Evolutionary conservation across 192 early-diverging fungal genomes (phyloP), one percentile per base, ranked within the genome.

Genomic region (Coemansia aciculifera): DNA sequence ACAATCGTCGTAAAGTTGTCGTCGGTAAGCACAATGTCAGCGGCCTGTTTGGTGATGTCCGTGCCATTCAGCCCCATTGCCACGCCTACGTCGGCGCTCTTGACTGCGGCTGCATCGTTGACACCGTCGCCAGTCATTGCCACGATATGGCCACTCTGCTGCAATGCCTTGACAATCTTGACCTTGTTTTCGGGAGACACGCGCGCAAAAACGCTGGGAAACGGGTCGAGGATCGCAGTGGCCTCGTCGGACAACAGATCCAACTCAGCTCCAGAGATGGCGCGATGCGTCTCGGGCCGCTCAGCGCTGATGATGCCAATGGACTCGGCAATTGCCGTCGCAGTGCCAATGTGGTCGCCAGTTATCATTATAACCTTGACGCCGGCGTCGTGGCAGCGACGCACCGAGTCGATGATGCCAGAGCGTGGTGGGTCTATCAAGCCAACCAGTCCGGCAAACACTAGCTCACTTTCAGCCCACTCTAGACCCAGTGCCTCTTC

Each of bases 321-420:
- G 39, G 95, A 86, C 61, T 84, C 86, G 29, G 96, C 96, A 71
- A 99, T 98, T 5, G 97, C 94, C 19, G 90, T 87, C 1, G 97
- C 97, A 11, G 97, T 99, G 64, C 86, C 87, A 43, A 95, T 86
- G 69, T 99, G 97, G 74, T 99, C 96, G 54, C 97, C 97, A 5
- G 97, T 99, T 61, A 99, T 95, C 97, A 99, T 99, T 24, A 95
- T 87, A 4, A 99, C 97, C 49, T 89, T 89, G 77, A 99, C 94
- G 9, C 96, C 97, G 5, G 97, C 97, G n/a, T 83, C 59, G 70
- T 95, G 91, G 78, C 97, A 96, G 46, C 85, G 88, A 1, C 73
- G 82, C 21, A 99, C 88, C 70, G 88, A 87, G 66, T 93, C 93
- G 40, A 89, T 79, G 23, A 96, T 94, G 24, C 94, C 94, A 12